Evolutionary conservation across 441 rosid genomes (phyloP).

Genomic region (Populus hybrid): DNA sequence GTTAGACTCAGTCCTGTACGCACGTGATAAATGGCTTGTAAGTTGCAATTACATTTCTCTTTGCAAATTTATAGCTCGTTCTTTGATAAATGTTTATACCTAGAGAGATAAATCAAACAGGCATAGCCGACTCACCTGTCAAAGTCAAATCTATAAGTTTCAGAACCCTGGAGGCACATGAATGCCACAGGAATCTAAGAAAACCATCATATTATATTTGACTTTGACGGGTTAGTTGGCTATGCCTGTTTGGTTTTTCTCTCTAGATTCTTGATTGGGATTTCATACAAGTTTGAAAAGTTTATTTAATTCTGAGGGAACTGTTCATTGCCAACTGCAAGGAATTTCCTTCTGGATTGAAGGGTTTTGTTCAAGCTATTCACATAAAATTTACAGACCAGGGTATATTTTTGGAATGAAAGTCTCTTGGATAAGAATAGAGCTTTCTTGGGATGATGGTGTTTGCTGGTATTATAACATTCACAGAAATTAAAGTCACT

Average conservation of each 20-base stretch:
- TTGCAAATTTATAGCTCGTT: neutral
- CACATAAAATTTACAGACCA: too few species aligned
- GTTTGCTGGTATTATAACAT: neutral
- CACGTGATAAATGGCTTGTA: constrained; percentile 99
- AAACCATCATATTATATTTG: neutral
- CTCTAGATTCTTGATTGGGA: neutral
- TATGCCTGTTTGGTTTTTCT: neutral
- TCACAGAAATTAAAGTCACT: neutral
- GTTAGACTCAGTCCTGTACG: constrained; percentile 87
- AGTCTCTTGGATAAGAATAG: too few species aligned
- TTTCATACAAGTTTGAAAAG: too few species aligned
- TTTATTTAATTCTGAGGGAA: too few species aligned
- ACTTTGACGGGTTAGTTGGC: neutral
- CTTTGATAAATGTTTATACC: neutral
- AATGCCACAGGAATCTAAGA: neutral
- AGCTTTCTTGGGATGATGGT: too few species aligned
- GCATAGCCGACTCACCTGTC: neutral
- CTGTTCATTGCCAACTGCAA: too few species aligned
- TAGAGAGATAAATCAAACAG: neutral
- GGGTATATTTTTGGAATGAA: too few species aligned
- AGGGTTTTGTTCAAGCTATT: too few species aligned
- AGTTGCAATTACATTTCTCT: constrained; percentile 28
- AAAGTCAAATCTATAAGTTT: neutral
- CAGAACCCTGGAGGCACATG: neutral
- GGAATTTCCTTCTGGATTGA: too few species aligned